A percentile compares a stretch with the other conserved stretches of the same genome.
phyloP scores from a whole-genome alignment of 2,329 filamentous ascomycete species.

The Sodiomyces alkalinus region DNA sequence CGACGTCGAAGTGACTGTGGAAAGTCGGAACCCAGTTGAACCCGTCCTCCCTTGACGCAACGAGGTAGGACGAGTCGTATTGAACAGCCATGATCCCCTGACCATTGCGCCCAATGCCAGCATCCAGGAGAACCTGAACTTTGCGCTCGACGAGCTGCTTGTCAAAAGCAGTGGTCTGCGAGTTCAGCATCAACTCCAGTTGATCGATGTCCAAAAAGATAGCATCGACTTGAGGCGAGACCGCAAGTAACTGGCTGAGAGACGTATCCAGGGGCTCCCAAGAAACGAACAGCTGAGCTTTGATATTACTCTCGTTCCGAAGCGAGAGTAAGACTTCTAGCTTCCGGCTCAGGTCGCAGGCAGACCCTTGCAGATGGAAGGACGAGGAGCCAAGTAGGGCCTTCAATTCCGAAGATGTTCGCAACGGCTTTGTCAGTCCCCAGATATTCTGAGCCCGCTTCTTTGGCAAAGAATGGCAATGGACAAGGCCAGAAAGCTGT shows the following conservation, averaged over 20 bases:
- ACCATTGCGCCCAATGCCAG: not conserved
- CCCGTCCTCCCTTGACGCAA: not conserved
- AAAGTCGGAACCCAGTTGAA: slow-evolving; percentile 4
- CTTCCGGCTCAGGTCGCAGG: not conserved
- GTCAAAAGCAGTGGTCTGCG: not conserved
- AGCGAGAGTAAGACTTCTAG: not conserved
- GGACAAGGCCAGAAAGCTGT: too few relatives aligned
- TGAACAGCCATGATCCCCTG: not conserved
- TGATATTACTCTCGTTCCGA: not conserved
- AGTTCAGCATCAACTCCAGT: not conserved
- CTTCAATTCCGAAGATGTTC: not conserved
- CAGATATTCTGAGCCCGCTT: too few relatives aligned
- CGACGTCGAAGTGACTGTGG: not conserved
- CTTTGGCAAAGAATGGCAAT: too few relatives aligned
- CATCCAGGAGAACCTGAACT: not conserved
- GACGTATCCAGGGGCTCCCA: slow-evolving; percentile 2
- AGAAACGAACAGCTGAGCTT: not conserved
- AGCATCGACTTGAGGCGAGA: not conserved
- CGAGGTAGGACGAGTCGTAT: slow-evolving; percentile 2
- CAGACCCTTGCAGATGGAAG: not conserved
- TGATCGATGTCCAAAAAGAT: slow-evolving; percentile 1
- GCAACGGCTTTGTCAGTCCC: not conserved
- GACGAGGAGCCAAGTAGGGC: not conserved
- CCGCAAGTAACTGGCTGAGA: not conserved
- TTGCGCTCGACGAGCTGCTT: not conserved